A percentile compares a stretch with the other conserved stretches of the same genome.
These are phyloP conservation scores for Neurospora sp. DNA, from an alignment of 495 filamentous ascomycete species.

Conservation along the genomic window DNA sequence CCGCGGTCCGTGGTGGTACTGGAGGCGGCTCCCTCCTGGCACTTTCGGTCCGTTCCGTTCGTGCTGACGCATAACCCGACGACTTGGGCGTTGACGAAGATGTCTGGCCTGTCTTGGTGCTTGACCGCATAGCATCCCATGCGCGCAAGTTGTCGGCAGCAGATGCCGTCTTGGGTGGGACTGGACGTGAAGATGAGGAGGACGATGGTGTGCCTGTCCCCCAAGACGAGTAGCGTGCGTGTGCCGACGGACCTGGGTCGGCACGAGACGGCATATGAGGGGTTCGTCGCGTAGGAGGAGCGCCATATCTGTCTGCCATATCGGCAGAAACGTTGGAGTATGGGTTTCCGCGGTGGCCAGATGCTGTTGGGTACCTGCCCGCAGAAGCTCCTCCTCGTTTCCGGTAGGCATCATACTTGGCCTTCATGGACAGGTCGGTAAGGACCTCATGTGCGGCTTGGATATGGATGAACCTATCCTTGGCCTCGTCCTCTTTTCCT, in stretches of 20 bases:
- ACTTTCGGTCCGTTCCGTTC: constrained; percentile 23
- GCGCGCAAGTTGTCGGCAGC: constrained; percentile 51
- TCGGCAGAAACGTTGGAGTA: constrained; percentile 38
- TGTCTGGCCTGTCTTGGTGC: constrained; percentile 4
- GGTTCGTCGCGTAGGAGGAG: constrained; percentile 36
- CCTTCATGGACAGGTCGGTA: constrained; percentile 50
- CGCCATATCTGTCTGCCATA: constrained; percentile 15
- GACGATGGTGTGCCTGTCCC: constrained; percentile 22
- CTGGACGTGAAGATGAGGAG: constrained; percentile 22
- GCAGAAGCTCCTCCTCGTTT: constrained; percentile 3
- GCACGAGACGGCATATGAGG: constrained; percentile 25
- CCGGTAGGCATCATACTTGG: constrained; percentile 71
- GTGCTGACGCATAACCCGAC: background rate
- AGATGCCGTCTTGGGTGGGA: constrained; percentile 42
- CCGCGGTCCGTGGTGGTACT: constrained; percentile 29
- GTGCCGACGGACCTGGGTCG: constrained; percentile 3
- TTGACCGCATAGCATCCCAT: constrained; percentile 56
- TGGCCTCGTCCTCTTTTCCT: constrained; percentile 66
- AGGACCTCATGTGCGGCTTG: constrained; percentile 80
- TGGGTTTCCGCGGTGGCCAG: constrained; percentile 42
- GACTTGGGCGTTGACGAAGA: background rate
- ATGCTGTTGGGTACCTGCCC: constrained; percentile 27
- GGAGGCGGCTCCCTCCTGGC: constrained; percentile 5
- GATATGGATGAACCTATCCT: constrained; percentile 73
- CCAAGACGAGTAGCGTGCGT: constrained; percentile 15